A percentile compares a stretch with the other conserved stretches of the same genome.
These are phyloP conservation scores for Penicillium glabrum DNA, from an alignment of 2,329 filamentous ascomycete genomes.

Conservation along the genomic window DNA sequence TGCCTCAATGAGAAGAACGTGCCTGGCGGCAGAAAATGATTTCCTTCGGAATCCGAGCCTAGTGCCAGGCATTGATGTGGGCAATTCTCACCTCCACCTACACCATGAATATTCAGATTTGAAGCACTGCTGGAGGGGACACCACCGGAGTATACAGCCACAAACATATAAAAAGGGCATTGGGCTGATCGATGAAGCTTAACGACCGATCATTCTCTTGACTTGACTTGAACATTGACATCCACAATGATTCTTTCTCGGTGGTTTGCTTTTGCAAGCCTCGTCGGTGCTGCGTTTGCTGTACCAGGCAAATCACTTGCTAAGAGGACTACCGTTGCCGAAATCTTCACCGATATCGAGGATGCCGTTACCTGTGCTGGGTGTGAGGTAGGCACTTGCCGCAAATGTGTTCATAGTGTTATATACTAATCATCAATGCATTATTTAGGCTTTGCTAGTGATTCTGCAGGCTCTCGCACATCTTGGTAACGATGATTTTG, in stretches of 20 bases:
- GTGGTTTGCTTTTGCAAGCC: constrained; percentile 2
- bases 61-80: not conserved
- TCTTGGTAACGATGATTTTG: constrained; percentile 46
- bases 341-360: constrained; percentile 29
- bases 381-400: constrained; percentile 24
- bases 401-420: not conserved
- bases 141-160: not conserved
- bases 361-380: constrained; percentile 27
- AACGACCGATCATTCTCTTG: not conserved
- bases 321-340: constrained; percentile 15
- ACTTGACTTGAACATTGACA: not conserved
- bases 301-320: constrained; percentile 2
- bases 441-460: constrained; percentile 32
- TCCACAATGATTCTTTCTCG: constrained; percentile 4
- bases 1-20: constrained; percentile 12
- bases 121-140: not conserved
- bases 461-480: constrained; percentile 46
- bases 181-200: not conserved
- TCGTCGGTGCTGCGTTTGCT: constrained; percentile 9
- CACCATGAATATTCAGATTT: not conserved
- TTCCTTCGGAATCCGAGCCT: not conserved
- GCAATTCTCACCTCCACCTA: not conserved
- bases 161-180: not conserved
- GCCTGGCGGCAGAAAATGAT: constrained; percentile 1
- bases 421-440: not conserved